These are phyloP conservation scores for Hygrocybe coccinea DNA, from an alignment of 768 basidiomycete genomes.

Conservation along the genomic window DNA sequence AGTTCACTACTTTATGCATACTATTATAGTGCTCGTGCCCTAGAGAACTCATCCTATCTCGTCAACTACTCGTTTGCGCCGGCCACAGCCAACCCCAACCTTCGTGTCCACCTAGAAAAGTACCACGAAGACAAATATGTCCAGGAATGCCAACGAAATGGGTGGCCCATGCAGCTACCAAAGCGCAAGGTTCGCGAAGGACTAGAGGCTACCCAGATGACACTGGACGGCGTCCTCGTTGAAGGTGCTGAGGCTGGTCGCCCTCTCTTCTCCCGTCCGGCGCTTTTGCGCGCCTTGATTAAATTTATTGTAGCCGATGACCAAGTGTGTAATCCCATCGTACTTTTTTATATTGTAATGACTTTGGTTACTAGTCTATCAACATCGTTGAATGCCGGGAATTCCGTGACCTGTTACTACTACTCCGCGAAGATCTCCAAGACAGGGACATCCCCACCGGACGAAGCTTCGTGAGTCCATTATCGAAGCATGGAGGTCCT, in stretches of 20 bases:
- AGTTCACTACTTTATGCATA: neutral
- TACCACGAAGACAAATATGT: slow-evolving; percentile 2
- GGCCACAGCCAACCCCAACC: slow-evolving; percentile 1
- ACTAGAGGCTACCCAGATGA: neutral
- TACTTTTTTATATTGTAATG: neutral
- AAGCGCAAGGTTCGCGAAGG: neutral
- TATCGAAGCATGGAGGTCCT: slow-evolving; percentile 18
- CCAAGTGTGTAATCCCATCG: neutral
- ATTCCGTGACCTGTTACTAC: slow-evolving; percentile 23
- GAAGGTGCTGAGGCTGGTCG: neutral
- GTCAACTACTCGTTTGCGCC: slow-evolving; percentile 1
- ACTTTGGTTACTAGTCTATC: slow-evolving; percentile 19
- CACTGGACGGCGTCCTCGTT: neutral
- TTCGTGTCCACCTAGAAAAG: slow-evolving; percentile 4
- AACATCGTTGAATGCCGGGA: slow-evolving; percentile 25
- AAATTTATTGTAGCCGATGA: slow-evolving; percentile 9
- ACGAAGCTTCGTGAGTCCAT: slow-evolving; percentile 19
- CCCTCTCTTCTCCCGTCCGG: neutral
- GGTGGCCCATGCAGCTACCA: slow-evolving; percentile 1
- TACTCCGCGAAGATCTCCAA: slow-evolving; percentile 19
- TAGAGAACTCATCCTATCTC: neutral
- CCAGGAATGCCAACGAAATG: neutral
- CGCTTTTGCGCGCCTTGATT: neutral
- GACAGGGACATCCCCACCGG: slow-evolving; percentile 22
- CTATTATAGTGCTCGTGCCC: neutral